phyloP scores from a whole-genome alignment of 1,139 yeast species.

The Taiozyma sp. region DNA sequence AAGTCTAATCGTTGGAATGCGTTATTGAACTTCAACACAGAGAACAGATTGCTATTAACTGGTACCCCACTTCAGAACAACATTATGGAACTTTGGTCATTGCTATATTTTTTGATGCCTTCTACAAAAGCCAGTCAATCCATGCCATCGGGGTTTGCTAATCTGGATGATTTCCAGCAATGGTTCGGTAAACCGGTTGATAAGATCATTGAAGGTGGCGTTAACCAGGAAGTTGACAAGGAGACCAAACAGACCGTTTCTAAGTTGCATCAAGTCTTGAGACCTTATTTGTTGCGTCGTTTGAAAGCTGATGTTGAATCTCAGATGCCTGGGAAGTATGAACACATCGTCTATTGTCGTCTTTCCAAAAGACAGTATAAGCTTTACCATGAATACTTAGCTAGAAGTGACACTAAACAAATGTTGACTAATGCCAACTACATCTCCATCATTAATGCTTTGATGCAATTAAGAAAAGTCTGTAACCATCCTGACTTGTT shows the following conservation, averaged over 20 bases:
- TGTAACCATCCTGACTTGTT: conserved; percentile 97
- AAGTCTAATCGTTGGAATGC: conserved; percentile 98
- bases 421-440: conserved; percentile 94
- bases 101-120: conserved; percentile 93
- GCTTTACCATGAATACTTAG: conserved; percentile 94
- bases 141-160: conserved; percentile 96
- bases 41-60: conserved; percentile 78
- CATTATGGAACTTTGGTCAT: conserved; percentile 90
- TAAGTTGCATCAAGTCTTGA: conserved; percentile 85
- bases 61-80: conserved; percentile 97
- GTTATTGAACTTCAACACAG: conserved; percentile 86
- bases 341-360: conserved; percentile 89
- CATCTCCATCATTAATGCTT: conserved; percentile 89
- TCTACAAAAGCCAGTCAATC: conserved; percentile 60
- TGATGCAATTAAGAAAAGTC: conserved; percentile 96
- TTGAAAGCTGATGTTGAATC: conserved; percentile 95
- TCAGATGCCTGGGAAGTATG: conserved; percentile 98
- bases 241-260: conserved; percentile 86
- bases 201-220: conserved; percentile 73
- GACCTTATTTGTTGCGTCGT: conserved; percentile 90
- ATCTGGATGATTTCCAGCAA: conserved; percentile 90
- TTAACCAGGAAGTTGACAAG: conserved; percentile 43
- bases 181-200: conserved; percentile 99
- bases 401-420: conserved; percentile 91
- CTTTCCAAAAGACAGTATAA: conserved; percentile 89